A percentile compares a stretch with the other conserved stretches of the same genome.
phyloP scores from a whole-genome alignment of 805 yeast genomes.

The Metschnikowia arizonensis region DNA sequence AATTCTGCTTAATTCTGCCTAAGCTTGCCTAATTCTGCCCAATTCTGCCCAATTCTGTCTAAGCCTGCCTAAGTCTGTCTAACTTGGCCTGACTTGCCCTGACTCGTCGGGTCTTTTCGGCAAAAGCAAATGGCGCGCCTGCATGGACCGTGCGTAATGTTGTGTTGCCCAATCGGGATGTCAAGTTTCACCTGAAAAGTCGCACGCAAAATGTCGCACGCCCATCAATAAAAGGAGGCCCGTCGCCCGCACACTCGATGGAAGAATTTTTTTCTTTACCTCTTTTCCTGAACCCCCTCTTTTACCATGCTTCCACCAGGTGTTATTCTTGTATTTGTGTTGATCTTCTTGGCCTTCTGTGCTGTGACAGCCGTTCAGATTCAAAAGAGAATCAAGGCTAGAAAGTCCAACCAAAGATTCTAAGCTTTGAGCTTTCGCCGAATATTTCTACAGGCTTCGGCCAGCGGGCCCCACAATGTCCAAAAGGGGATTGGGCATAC shows the following conservation, averaged over 20 bases:
- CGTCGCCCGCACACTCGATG: conserved; percentile 8
- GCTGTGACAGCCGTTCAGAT: conserved; percentile 35
- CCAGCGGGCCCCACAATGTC: neutral
- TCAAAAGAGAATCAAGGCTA: conserved; percentile 41
- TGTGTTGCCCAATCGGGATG: conserved; percentile 5
- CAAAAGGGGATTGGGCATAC: neutral
- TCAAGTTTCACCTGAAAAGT: conserved; percentile 6
- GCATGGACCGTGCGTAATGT: conserved; percentile 1
- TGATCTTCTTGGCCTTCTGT: conserved; percentile 46
- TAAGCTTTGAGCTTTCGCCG: conserved; percentile 7
- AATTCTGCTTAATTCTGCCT: too few relatives aligned
- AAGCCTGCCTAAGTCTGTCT: too few relatives aligned
- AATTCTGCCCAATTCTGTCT: too few relatives aligned
- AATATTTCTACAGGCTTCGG: neutral
- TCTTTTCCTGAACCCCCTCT: conserved; percentile 5
- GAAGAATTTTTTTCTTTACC: conserved; percentile 5
- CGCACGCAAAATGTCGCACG: conserved; percentile 15
- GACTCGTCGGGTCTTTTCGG: too few relatives aligned
- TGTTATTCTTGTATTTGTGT: conserved; percentile 65
- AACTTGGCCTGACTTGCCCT: too few relatives aligned
- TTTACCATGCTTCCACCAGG: conserved; percentile 63
- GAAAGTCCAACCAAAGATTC: conserved; percentile 32
- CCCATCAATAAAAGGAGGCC: conserved; percentile 6
- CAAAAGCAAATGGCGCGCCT: conserved; percentile 7
- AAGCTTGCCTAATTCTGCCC: too few relatives aligned